These are phyloP conservation scores for Aspergillus oerlinghausenensis DNA, from an alignment of 2,329 filamentous ascomycete species.

Conservation along the genomic window DNA sequence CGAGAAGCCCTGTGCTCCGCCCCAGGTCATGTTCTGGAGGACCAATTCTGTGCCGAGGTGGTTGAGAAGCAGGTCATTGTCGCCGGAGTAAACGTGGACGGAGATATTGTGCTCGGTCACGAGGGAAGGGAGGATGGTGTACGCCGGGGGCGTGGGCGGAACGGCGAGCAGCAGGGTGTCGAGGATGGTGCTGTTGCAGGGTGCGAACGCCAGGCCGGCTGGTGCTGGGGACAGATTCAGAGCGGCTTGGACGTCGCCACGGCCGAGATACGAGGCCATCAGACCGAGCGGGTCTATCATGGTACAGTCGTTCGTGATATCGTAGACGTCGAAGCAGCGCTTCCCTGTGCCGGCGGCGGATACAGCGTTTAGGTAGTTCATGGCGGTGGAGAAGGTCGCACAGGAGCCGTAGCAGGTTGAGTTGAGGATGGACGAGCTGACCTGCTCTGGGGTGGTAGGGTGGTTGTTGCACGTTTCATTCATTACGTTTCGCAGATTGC, in stretches of 20 bases:
- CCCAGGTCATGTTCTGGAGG: conserved; percentile 41
- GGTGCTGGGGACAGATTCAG: conserved; percentile 22
- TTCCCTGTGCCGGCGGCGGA: conserved; percentile 9
- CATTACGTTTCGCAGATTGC: conserved; percentile 10
- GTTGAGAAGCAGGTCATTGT: conserved; percentile 36
- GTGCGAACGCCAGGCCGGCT: conserved; percentile 12
- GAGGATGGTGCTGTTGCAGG: conserved; percentile 30
- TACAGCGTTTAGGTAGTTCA: conserved; percentile 24
- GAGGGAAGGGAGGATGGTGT: conserved; percentile 29
- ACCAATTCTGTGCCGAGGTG: conserved; percentile 33
- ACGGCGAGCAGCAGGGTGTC: conserved; percentile 17
- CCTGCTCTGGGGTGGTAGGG: conserved; percentile 20
- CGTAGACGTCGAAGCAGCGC: conserved; percentile 31
- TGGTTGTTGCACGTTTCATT: conserved; percentile 20
- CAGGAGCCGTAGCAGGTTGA: conserved; percentile 34
- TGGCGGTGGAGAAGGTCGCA: conserved; percentile 32
- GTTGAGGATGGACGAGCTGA: conserved; percentile 29
- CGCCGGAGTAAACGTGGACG: conserved; percentile 35
- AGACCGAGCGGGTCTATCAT: conserved; percentile 19
- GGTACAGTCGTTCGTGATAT: conserved; percentile 30
- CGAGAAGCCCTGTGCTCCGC: conserved; percentile 33
- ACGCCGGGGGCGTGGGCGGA: conserved; percentile 26
- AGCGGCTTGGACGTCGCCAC: conserved; percentile 29
- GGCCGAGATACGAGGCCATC: conserved; percentile 30
- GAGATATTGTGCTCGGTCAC: conserved; percentile 28